A percentile compares a stretch with the other conserved stretches of the same genome.
phyloP scores from a whole-genome alignment of 1,139 yeast species.

The Suhomyces kunorum region DNA sequence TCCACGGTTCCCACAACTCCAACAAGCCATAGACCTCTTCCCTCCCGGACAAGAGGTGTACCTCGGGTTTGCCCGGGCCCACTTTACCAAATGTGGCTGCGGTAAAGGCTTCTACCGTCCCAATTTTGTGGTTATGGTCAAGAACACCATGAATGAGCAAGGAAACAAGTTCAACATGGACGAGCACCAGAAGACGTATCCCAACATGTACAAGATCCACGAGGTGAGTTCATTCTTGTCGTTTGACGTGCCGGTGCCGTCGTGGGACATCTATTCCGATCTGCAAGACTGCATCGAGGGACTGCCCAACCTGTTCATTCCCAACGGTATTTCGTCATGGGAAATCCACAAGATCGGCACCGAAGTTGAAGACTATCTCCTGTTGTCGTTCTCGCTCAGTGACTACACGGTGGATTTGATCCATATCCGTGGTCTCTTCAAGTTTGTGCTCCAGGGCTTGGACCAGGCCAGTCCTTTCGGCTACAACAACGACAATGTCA shows the following conservation, averaged over 20 bases:
- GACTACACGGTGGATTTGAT: slow-evolving; percentile 17
- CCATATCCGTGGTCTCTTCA: slow-evolving; percentile 11
- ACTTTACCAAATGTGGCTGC: slow-evolving; percentile 21
- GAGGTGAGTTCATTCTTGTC: slow-evolving; percentile 10
- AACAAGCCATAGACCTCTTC: slow-evolving; percentile 36
- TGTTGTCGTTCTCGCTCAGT: slow-evolving; percentile 17
- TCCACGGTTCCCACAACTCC: slow-evolving; percentile 6
- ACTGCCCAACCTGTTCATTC: slow-evolving; percentile 34
- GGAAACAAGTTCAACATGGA: slow-evolving; percentile 6
- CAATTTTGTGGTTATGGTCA: slow-evolving; percentile 18
- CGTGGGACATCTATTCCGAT: slow-evolving; percentile 10
- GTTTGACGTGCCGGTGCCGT: slow-evolving; percentile 9
- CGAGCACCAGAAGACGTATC: slow-evolving; percentile 4
- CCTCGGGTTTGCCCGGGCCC: slow-evolving; percentile 23
- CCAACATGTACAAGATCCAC: slow-evolving; percentile 7
- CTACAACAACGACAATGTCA: slow-evolving; percentile 11
- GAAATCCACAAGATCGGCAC: slow-evolving; percentile 9
- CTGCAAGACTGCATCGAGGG: slow-evolving; percentile 8
- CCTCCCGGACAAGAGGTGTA: slow-evolving; percentile 17
- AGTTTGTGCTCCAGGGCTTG: slow-evolving; percentile 3
- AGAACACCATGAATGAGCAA: slow-evolving; percentile 9
- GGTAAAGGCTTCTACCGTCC: slow-evolving; percentile 21
- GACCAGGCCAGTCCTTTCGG: slow-evolving; percentile 3
- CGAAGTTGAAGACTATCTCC: slow-evolving; percentile 14
- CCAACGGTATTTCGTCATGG: slow-evolving; percentile 44